These are phyloP conservation scores for Arachnomyces sp. DNA, from an alignment of 2,329 filamentous ascomycete species.

Conservation along the genomic window DNA sequence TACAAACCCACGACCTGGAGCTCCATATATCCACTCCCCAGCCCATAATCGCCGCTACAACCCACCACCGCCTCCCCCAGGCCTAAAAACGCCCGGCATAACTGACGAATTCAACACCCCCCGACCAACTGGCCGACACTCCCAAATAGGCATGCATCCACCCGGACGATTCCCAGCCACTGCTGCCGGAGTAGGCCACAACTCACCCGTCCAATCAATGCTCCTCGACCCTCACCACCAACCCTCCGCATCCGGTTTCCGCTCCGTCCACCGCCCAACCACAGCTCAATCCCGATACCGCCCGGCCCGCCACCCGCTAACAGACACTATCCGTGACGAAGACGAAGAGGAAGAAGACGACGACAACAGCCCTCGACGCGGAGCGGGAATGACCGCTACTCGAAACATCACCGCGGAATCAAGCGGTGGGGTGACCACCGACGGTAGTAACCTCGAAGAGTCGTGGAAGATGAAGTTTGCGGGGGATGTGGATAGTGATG, in stretches of 20 bases:
- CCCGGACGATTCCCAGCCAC: conserved; percentile 10
- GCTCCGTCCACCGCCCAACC: conserved; percentile 17
- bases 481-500: conserved; percentile 27
- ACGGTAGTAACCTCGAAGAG: conserved; percentile 52
- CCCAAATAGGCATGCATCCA: conserved; percentile 31
- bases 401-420: conserved; percentile 18
- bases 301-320: conserved; percentile 13
- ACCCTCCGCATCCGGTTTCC: conserved; percentile 32
- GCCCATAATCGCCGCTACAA: conserved; percentile 52
- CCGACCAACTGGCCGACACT: conserved; percentile 35
- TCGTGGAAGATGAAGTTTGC: conserved; percentile 41
- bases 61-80: conserved; percentile 66
- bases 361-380: conserved; percentile 10
- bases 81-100: conserved; percentile 53
- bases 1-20: conserved; percentile 60
- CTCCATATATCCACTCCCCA: conserved; percentile 44
- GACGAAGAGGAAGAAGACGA: conserved; percentile 24
- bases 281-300: conserved; percentile 24
- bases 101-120: conserved; percentile 32
- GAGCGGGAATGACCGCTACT: neutral
- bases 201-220: conserved; percentile 34
- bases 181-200: conserved; percentile 18
- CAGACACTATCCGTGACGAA: conserved; percentile 19
- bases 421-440: conserved; percentile 30
- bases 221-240: conserved; percentile 42